Base-by-base conservation (phyloP, 73 alveolate genomes). In the Paramecium sonneborni region DNA sequence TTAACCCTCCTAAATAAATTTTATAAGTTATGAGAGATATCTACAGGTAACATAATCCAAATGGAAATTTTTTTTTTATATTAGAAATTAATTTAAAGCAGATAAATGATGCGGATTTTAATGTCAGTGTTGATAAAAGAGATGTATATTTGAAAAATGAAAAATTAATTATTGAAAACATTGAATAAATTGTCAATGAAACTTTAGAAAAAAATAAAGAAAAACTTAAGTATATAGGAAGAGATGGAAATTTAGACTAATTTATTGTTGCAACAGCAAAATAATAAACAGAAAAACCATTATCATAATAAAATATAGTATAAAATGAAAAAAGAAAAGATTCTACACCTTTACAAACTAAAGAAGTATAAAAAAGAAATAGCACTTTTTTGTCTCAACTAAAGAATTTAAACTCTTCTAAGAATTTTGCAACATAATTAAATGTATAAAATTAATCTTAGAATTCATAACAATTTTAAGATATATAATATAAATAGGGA, bases 101-200 rank as follows among this genome's bases (percentile, higher is more conserved):
- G 8, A 79, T 26, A 4, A 85, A 46, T 43, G 90, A 55, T 14
- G 79, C 76, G 55, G 99, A 97, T 92, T 94, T 97, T 37, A 97
- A 97, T 94, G 98, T 97, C 85, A 95, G 98, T 41, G 98, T 97
- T 52, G 98, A 97, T 92, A 97, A 97, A 86, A 95, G 98, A 89
- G 99, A 96, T 67, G 98, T 97, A 1, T 96, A 95, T 85, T 85
- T 97, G 3, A 95, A 56, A 85, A 69, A 89, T 15, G 97, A 95
- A 84, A 91, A 87, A 38, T 93, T 92, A 69, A 93, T 93, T 38
- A 15, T 44, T n/a, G 69, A 93, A 38, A 95, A 93, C 11, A 70
- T 95, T 79, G 85, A 70, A 24, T 91, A 95, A 6, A 52, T 43
- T 4, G 39, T 79, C 3, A 37, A n/a, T 3, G 74, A 37, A 39